Evolutionary conservation across 1,284 basidiomycete genomes (phyloP), one percentile per base, ranked within the genome.

Genomic region (Puccinia coronata): DNA sequence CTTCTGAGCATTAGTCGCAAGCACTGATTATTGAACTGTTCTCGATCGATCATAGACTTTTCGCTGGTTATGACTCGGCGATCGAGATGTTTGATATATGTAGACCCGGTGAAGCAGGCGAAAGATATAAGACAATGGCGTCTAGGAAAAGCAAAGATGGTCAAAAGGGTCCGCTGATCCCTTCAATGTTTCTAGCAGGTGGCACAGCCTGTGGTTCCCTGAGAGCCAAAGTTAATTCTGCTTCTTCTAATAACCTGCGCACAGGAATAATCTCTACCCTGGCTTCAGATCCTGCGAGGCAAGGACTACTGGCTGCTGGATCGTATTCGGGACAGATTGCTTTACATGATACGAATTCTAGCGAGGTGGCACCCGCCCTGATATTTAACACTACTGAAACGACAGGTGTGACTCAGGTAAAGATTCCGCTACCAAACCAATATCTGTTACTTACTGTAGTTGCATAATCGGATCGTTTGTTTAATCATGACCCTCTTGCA

Each of bases 11-110:
- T 65, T 9, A 28, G 41, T 39, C 55, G 51, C n/a, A 63, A 2
- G 49, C 16, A 65, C 31, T 28, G 0, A 23, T 55, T 63, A 6
- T 36, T 9, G 34, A 20, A 14, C 70, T 23, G 59, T 83, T 36
- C 34, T 67, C 57, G 39, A 57, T 51, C 11, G 23, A 18, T 47
- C 31, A 43, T 28, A 95, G 94, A 83, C 86, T 96, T 4, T 96
- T 95, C 85, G 95, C 94, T 85, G 94, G 95, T 0, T 94, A 92
- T 82, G 92, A 95, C 86, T 91, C 92, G 82, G 92, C 94, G 0
- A 92, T 97, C 78, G 95, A 97, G 86, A 89, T 95, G 8, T 94
- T 96, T 84, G 92, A 96, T 84, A 86, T 96, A 14, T 88, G 89
- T 25, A 87, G 87, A 39, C 93, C 93, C 0, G 92, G 93, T 3